Percentiles rank a stretch among this genome's conserved stretches.
These are phyloP conservation scores for Cercospora sp. DNA, from an alignment of 2,329 filamentous ascomycete species.

Conservation along the genomic window DNA sequence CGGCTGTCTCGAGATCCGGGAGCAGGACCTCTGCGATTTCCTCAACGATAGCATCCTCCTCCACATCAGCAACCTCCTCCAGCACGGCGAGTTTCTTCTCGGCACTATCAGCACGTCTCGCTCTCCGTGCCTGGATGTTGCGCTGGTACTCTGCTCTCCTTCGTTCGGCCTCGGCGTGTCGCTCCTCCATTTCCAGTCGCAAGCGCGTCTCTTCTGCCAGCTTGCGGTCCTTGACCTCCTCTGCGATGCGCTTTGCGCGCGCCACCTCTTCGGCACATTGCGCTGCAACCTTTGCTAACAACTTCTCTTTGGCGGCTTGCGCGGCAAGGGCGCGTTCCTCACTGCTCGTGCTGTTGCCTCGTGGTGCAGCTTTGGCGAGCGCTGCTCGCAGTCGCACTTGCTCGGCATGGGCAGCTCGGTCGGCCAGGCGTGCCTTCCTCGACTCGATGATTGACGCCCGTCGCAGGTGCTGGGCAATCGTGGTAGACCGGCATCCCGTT, in stretches of 20 bases:
- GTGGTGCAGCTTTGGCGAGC: conserved; percentile 68
- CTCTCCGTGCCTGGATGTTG: conserved; percentile 51
- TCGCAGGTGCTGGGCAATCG: conserved; percentile 75
- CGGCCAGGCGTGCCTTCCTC: conserved; percentile 75
- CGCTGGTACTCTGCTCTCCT: conserved; percentile 60
- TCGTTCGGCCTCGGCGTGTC: conserved; percentile 73
- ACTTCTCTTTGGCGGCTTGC: conserved; percentile 74
- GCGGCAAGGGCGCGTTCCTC: conserved; percentile 77
- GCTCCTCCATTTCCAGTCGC: conserved; percentile 74
- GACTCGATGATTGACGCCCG: conserved; percentile 79
- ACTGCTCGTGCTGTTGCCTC: conserved; percentile 59
- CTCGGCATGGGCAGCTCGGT: conserved; percentile 78
- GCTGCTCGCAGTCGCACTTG: conserved; percentile 77
- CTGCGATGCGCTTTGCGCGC: conserved; percentile 78
- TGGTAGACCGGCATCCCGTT: conserved; percentile 63
- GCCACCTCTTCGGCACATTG: conserved; percentile 81
- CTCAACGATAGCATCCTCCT: conserved; percentile 46
- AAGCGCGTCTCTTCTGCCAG: conserved; percentile 71
- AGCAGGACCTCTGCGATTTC: conserved; percentile 36
- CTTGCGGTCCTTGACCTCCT: conserved; percentile 76
- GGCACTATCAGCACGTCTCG: conserved; percentile 40
- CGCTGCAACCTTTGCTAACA: conserved; percentile 77
- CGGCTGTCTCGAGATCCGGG: conserved; percentile 63
- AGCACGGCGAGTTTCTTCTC: conserved; percentile 55
- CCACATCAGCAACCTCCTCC: conserved; percentile 49